Evolutionary conservation across 2,329 filamentous ascomycete species (phyloP).

Genomic region (Pseudocercospora crystallina): DNA sequence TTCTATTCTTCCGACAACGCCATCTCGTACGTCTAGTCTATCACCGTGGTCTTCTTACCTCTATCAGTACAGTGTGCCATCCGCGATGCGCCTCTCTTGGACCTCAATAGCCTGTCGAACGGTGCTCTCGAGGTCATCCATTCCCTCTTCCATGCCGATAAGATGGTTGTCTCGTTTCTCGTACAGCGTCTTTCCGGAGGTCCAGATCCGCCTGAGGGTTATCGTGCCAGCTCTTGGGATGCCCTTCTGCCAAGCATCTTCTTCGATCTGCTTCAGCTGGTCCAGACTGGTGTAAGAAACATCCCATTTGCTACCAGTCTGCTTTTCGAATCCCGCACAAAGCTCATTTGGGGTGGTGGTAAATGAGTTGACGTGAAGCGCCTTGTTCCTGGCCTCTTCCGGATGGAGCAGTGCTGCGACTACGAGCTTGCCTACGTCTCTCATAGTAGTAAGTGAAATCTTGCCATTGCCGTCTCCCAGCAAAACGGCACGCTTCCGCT

Average conservation of each 20-base stretch:
- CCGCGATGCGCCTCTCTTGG: constrained; percentile 18
- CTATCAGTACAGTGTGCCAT: constrained; percentile 5
- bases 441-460: constrained; percentile 69
- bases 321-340: constrained; percentile 65
- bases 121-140: constrained; percentile 54
- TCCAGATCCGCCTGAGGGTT: constrained; percentile 71
- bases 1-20: too few species aligned
- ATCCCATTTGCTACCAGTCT: constrained; percentile 58
- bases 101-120: constrained; percentile 39
- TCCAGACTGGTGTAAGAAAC: constrained; percentile 55
- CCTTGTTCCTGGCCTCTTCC: constrained; percentile 53
- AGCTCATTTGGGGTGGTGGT: constrained; percentile 64
- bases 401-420: constrained; percentile 62
- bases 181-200: constrained; percentile 70
- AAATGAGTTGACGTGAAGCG: constrained; percentile 70
- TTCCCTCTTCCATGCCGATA: constrained; percentile 49
- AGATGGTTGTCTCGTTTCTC: constrained; percentile 64
- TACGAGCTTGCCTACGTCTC: constrained; percentile 68
- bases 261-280: constrained; percentile 57
- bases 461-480: constrained; percentile 61
- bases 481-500: constrained; percentile 58
- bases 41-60: too few species aligned
- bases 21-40: too few species aligned
- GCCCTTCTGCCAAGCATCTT: constrained; percentile 57
- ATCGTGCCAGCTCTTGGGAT: constrained; percentile 54